These are phyloP conservation scores for Annulohypoxylon stygium DNA, from an alignment of 495 filamentous ascomycete species.

Conservation along the genomic window DNA sequence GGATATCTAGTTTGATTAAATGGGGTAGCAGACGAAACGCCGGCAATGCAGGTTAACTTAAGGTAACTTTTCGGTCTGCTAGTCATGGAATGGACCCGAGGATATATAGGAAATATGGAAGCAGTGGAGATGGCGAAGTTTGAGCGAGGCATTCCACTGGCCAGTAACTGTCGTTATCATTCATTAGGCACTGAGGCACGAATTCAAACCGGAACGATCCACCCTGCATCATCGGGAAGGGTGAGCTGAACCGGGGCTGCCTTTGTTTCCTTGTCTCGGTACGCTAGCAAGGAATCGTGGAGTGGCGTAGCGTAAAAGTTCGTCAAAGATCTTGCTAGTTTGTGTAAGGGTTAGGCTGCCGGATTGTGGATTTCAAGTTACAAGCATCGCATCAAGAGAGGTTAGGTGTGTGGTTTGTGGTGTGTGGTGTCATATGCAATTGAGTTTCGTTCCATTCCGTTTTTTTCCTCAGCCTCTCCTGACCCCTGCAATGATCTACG, in stretches of 20 bases:
- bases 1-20: conserved; percentile 51
- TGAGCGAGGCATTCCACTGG: conserved; percentile 54
- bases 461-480: conserved; percentile 48
- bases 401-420: conserved; percentile 23
- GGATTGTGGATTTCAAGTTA: conserved; percentile 8
- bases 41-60: conserved; percentile 45
- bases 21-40: conserved; percentile 50
- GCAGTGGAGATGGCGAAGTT: conserved; percentile 51
- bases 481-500: conserved; percentile 32
- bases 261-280: conserved; percentile 43
- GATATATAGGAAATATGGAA: conserved; percentile 53
- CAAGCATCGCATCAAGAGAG: conserved; percentile 9
- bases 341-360: conserved; percentile 4
- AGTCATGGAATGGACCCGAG: conserved; percentile 52
- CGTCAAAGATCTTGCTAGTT: conserved; percentile 38
- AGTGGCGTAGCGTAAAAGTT: conserved; percentile 36
- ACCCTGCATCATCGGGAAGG: conserved; percentile 53
- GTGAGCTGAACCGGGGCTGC: conserved; percentile 32
- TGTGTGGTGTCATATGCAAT: conserved; percentile 49
- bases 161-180: conserved; percentile 41
- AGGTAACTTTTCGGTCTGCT: conserved; percentile 48
- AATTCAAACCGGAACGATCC: conserved; percentile 56
- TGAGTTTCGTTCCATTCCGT: conserved; percentile 46
- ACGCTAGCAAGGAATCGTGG: conserved; percentile 39
- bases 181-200: conserved; percentile 51